Evolutionary conservation across 331 rosid genomes (phyloP).

Genomic region (Quercus phellos): DNA sequence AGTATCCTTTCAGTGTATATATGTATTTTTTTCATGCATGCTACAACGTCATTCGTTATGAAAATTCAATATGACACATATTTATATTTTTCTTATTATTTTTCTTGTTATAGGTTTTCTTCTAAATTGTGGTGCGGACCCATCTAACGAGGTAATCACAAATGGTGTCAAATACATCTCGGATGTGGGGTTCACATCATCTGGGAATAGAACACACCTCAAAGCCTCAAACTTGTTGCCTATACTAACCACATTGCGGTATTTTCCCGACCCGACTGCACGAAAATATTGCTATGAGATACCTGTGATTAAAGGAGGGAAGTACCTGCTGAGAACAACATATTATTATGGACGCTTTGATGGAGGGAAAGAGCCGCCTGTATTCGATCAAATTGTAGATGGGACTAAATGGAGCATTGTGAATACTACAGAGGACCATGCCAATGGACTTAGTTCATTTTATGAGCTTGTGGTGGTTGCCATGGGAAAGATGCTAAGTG

Average conservation of each 20-base stretch:
- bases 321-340: constrained; percentile 57
- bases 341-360: constrained; percentile 77
- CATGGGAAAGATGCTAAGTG: constrained; percentile 44
- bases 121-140: constrained; percentile 56
- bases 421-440: constrained; percentile 66
- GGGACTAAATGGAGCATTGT: constrained; percentile 75
- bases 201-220: constrained; percentile 39
- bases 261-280: constrained; percentile 51
- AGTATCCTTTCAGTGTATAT: no score
- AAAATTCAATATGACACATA: background rate
- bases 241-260: constrained; percentile 54
- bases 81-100: background rate
- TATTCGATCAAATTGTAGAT: constrained; percentile 80
- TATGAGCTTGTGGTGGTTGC: constrained; percentile 59
- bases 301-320: constrained; percentile 45
- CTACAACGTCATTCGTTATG: no score
- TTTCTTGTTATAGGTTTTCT: constrained; percentile 49
- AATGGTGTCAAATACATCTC: constrained; percentile 38
- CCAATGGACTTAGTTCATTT: constrained; percentile 62
- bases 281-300: constrained; percentile 60
- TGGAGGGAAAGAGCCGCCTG: constrained; percentile 68
- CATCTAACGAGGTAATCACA: constrained; percentile 20
- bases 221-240: constrained; percentile 42
- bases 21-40: no score
- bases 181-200: constrained; percentile 51